Evolutionary conservation across 306 rosid genomes (phyloP).

Genomic region (Senna siamea): DNA sequence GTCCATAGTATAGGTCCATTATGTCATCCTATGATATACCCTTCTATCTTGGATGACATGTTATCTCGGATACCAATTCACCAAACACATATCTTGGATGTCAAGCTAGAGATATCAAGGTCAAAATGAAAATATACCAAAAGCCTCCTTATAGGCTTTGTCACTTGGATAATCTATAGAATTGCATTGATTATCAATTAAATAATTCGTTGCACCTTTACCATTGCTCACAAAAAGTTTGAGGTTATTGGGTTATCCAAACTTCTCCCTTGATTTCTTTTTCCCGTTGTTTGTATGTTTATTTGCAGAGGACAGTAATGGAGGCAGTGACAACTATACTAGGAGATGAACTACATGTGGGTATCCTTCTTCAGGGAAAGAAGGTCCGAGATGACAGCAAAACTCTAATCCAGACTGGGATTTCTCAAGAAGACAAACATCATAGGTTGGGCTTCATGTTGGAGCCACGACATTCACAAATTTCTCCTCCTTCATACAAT

Average conservation of each 20-base stretch:
- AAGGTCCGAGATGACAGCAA: conserved; percentile 72
- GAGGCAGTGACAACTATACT: conserved; percentile 70
- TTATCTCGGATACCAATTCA: background rate
- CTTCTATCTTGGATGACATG: no score
- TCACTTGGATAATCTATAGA: background rate
- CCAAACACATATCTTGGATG: no score
- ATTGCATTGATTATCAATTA: background rate
- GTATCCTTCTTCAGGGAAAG: conserved; percentile 77
- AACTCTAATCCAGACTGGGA: conserved; percentile 75
- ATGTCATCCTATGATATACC: background rate
- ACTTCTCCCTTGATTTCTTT: conserved; percentile 11
- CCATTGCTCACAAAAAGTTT: background rate
- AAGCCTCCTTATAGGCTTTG: background rate
- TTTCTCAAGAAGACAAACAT: conserved; percentile 62
- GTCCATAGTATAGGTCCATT: no score
- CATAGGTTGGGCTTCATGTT: conserved; percentile 71
- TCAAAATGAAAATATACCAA: background rate
- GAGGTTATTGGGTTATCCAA: background rate
- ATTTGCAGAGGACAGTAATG: conserved; percentile 62
- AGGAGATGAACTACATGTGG: conserved; percentile 78
- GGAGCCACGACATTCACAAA: conserved; percentile 62
- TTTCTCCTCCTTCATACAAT: conserved; percentile 38
- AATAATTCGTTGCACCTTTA: background rate
- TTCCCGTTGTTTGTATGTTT: background rate
- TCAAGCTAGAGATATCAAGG: no score